Evolutionary conservation across 31 red algal genomes (phyloP), one percentile per base, ranked within the genome.

Genomic region (Asparagopsis taxiformis): DNA sequence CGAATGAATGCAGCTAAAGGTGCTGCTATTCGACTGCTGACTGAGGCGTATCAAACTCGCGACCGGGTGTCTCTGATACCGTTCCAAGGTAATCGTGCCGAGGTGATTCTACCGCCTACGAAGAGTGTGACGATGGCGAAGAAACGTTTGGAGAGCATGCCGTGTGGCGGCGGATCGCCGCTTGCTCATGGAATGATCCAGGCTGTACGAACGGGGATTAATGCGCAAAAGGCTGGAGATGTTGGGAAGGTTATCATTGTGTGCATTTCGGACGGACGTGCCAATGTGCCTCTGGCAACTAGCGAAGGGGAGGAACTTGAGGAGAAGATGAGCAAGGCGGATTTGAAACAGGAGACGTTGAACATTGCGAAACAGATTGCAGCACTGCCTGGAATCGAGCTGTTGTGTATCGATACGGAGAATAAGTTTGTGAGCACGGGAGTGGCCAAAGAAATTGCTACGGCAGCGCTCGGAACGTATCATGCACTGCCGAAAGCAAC

Each of bases 1-100:
- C 66, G 96, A 30, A 99, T 99, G 96, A 92, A 91, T 58, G 75
- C 91, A 17, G 96, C 91, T 33, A 99, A 99, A 57, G 96, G 96
- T 52, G 96, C 96, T 22, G 96, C 88, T 3, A 92, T 95, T 54
- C 55, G 75, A 51, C 65, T 99, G 22, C 61, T 99, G 63, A 79
- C 87, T 2, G 88, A 94, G 53, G 96, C 96, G 11, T 99, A 99
- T 64, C 82, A 95, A 72, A 93, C 87, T 26, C 57, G 96, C 6
- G 96, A 99, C 59, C 75, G 86, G 46, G 85, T 99, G 10, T 53
- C 80, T 11, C 77, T 99, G 20, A 99, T 99, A 39, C 75, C 96
- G 13, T 99, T 94, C 56, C 91, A 88, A 58, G 96, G 96, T 17
- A 89, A 94, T 49, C 68, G 63, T 19, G 94, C 94, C 0, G 88